A percentile compares a stretch with the other conserved stretches of the same genome.
phyloP scores from a whole-genome alignment of 768 basidiomycete species.

The Terana coerulea region DNA sequence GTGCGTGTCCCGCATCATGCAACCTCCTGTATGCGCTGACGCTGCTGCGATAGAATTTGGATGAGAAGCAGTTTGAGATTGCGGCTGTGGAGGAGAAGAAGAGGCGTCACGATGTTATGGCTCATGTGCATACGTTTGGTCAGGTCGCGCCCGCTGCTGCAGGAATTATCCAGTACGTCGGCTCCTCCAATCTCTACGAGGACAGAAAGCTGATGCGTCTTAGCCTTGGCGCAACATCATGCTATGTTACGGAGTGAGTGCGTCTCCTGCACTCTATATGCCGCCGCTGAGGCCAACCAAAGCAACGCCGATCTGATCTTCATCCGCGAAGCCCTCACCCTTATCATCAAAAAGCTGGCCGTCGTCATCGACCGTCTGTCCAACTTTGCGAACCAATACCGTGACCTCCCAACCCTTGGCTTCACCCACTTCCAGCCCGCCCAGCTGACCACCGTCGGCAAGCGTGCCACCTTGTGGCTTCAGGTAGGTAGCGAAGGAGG shows the following conservation, averaged over 20 bases:
- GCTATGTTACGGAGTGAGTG: conserved; percentile 95
- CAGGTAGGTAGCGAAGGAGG: conserved; percentile 49
- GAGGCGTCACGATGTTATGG: conserved; percentile 98
- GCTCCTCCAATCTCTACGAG: no score
- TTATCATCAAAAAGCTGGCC: conserved; percentile 85
- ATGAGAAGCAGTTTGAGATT: conserved; percentile 84
- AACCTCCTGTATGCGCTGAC: conserved; percentile 6
- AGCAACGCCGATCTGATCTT: conserved; percentile 99
- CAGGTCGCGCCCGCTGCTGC: conserved; percentile 90
- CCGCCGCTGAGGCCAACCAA: not conserved
- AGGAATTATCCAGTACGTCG: conserved; percentile 86
- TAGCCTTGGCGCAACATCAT: conserved; percentile 94
- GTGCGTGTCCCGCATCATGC: conserved; percentile 38
- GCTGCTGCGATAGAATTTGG: conserved; percentile 53
- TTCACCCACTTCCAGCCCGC: conserved; percentile 99
- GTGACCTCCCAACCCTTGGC: conserved; percentile 87
- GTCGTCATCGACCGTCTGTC: conserved; percentile 88
- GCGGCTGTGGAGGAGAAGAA: conserved; percentile 97
- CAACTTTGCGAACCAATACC: conserved; percentile 78
- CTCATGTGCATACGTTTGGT: conserved; percentile 98
- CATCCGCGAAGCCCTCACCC: conserved; percentile 78
- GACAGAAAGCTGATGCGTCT: not conserved
- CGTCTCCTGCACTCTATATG: not conserved
- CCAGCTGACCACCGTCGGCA: conserved; percentile 96
- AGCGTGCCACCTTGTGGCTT: conserved; percentile 94